A percentile compares a stretch with the other conserved stretches of the same genome.
These are phyloP conservation scores for Rhodotorula sphaerocarpa DNA, from an alignment of 768 basidiomycete genomes.

Conservation along the genomic window DNA sequence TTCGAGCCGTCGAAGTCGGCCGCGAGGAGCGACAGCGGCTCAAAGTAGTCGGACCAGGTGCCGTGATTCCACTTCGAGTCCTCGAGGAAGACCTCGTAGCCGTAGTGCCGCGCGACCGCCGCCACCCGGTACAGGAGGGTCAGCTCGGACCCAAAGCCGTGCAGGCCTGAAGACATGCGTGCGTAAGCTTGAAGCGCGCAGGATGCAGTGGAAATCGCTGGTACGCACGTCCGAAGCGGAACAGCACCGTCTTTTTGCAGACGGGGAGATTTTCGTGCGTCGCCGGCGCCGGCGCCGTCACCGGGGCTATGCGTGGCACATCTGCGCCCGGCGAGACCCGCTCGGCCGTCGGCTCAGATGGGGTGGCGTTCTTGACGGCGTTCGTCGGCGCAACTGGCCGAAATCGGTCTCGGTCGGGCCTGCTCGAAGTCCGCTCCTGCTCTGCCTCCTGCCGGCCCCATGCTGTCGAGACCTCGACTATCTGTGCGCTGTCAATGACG, in stretches of 20 bases:
- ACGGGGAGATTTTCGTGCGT: neutral
- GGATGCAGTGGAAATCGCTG: neutral
- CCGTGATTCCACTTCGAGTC: constrained; percentile 26
- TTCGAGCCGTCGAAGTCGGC: neutral
- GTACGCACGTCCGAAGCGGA: constrained; percentile 24
- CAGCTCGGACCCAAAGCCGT: constrained; percentile 32
- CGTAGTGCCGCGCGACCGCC: constrained; percentile 16
- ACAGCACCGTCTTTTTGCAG: constrained; percentile 19
- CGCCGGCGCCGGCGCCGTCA: too few relatives aligned
- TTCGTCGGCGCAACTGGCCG: too few relatives aligned
- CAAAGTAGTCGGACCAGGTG: constrained; percentile 22
- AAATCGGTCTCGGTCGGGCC: too few relatives aligned
- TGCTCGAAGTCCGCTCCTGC: too few relatives aligned
- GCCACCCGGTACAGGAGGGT: constrained; percentile 21
- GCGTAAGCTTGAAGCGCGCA: too few relatives aligned
- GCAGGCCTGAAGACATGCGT: too few relatives aligned
- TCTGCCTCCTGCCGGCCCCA: too few relatives aligned
- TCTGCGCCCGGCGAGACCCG: neutral
- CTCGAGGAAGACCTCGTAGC: constrained; percentile 29
- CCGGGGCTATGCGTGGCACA: too few relatives aligned
- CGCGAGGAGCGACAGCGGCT: neutral
- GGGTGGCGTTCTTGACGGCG: too few relatives aligned
- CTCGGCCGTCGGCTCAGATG: too few relatives aligned
- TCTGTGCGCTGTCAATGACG: too few relatives aligned
- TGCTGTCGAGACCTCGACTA: too few relatives aligned